Base-by-base conservation (phyloP, 2,329 filamentous ascomycete species). In the Amauroascus verrucosus region DNA sequence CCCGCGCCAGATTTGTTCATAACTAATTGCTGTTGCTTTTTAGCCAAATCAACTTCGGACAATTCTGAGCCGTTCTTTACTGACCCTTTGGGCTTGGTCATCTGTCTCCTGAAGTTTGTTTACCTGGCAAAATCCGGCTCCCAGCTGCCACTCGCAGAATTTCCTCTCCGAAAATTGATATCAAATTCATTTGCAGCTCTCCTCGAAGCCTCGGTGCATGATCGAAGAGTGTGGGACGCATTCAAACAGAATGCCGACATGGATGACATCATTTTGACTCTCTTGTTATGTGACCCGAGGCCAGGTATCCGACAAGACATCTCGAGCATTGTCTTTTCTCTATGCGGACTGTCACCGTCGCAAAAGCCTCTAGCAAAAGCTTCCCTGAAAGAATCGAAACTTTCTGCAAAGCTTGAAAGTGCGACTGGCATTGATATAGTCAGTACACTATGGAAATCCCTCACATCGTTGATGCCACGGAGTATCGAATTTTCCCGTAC, bases 161-260 rank as follows among this genome's bases (percentile, higher is more conserved):
- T 51, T 13, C 57, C 59, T 16, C 54, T 64, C 38, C 63, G 67
- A 22, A 67, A 63, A 40, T 58, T 77, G 41, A 68, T 72, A 9
- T 72, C 70, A 48, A 64, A 67, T 49, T 68, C 68, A 16, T 74
- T 78, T 56, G 73, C 75, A 20, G 67, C 72, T 11, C 62, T 79
- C 3, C 64, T 77, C 9, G 75, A 78, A 61, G 71, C 69, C 1
- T 75, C 75, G 6, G 63, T 75, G 49, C 70, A 75, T 41, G 75
- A 72, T 56, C 59, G 66, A 24, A 59, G 61, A 2, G 67, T 78
- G 46, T 79, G 77, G 76, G 56, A 63, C 3, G 60, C 65, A 30
- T 67, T 75, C 51, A 71, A 71, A 33, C 55, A 65, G 9, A 64
- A 70, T 40, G 60, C 66, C 1, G 60, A 67, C 22, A 68, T 67